Percentiles rank a stretch among this genome's conserved stretches.
Evolutionary conservation across 176 grass and related monocot genomes (phyloP).

Genomic region (Zoysia pacifica): DNA sequence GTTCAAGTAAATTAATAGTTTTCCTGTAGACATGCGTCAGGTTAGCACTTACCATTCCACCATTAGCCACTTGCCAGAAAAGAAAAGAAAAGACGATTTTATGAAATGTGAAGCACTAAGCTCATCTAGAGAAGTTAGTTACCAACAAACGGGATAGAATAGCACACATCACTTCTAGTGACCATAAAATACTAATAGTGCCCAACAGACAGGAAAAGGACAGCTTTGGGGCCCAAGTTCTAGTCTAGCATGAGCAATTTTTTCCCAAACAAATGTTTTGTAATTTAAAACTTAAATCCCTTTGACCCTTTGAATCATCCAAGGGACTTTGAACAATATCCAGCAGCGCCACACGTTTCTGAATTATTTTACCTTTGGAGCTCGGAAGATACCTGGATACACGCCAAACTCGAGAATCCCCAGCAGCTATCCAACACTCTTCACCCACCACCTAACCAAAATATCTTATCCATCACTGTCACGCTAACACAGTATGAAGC

Average conservation of each 20-base stretch:
- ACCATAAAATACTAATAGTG: background rate
- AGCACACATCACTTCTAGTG: background rate
- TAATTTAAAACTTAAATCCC: background rate
- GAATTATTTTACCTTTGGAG: background rate
- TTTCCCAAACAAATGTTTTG: background rate
- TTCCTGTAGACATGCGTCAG: background rate
- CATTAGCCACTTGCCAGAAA: background rate
- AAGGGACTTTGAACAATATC: background rate
- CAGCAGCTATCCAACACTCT: background rate
- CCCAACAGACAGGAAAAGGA: background rate
- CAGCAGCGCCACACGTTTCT: constrained; percentile 39
- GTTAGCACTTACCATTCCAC: background rate
- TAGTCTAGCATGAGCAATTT: background rate
- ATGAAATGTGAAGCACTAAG: constrained; percentile 23
- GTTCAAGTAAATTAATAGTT: background rate
- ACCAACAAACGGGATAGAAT: constrained; percentile 7
- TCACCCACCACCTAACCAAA: constrained; percentile 18
- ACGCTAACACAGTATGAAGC: background rate
- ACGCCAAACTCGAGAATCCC: constrained; percentile 21
- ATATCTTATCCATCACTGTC: constrained; percentile 36
- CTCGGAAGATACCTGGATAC: constrained; percentile 23
- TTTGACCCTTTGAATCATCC: constrained; percentile 32
- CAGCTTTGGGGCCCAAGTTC: background rate
- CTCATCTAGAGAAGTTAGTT: constrained; percentile 22
- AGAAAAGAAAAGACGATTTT: background rate